Evolutionary conservation across 306 rosid species (phyloP).

Genomic region (Vigna trinervia): DNA sequence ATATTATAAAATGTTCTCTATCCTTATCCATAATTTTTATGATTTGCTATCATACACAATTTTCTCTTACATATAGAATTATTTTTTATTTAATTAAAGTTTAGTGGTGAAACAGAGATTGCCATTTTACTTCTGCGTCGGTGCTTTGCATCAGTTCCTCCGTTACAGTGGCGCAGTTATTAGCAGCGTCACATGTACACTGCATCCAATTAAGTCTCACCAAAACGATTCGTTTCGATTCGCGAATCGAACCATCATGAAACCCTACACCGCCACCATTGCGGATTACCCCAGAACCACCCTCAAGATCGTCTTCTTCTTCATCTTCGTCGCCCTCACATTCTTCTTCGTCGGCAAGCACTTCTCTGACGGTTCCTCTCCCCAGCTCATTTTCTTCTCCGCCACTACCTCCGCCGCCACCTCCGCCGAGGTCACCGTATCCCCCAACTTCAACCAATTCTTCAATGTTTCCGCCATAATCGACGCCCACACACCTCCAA

Average conservation of each 20-base stretch:
- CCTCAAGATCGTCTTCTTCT: conserved; percentile 53
- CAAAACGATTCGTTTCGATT: not conserved
- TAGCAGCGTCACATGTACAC: not conserved
- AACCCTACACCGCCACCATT: conserved; percentile 31
- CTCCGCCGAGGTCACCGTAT: conserved; percentile 50
- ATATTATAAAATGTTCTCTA: no score
- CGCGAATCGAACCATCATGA: conserved; percentile 51
- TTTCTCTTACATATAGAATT: no score
- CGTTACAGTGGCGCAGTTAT: no score
- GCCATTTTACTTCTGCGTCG: not conserved
- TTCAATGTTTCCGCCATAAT: conserved; percentile 60
- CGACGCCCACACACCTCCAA: conserved; percentile 34
- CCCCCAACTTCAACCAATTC: conserved; percentile 61
- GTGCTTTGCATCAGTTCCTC: not conserved
- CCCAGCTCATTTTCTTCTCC: conserved; percentile 78
- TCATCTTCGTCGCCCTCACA: conserved; percentile 51
- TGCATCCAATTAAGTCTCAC: not conserved
- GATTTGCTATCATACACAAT: no score
- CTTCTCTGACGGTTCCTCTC: conserved; percentile 59
- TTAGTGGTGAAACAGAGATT: no score
- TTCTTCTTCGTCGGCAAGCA: conserved; percentile 80
- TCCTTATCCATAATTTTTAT: no score
- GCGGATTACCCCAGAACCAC: conserved; percentile 51
- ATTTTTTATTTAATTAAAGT: no score
- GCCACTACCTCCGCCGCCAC: not conserved